phyloP scores from a whole-genome alignment of 176 grass and related monocot species.

The Elaeis guineensis region DNA sequence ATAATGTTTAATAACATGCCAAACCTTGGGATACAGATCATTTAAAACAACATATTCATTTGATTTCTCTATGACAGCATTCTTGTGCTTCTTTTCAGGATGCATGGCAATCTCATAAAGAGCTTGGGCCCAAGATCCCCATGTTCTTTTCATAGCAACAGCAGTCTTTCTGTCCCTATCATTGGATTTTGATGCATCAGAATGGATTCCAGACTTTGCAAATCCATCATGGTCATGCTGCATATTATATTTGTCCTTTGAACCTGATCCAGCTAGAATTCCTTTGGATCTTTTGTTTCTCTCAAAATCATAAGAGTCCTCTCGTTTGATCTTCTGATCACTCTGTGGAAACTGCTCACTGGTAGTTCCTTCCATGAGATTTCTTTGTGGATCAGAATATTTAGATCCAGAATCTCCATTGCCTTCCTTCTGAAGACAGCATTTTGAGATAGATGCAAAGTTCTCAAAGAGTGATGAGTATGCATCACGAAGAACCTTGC shows the following conservation, averaged over 20 bases:
- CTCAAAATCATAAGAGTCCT: constrained; percentile 22
- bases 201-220: background rate
- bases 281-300: constrained; percentile 70
- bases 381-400: no score
- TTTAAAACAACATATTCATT: constrained; percentile 64
- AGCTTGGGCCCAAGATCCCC: constrained; percentile 76
- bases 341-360: background rate
- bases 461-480: constrained; percentile 81
- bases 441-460: constrained; percentile 41
- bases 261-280: constrained; percentile 6
- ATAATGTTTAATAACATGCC: constrained; percentile 3
- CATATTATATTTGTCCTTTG: constrained; percentile 19
- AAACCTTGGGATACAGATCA: constrained; percentile 85
- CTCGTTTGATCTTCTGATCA: constrained; percentile 46
- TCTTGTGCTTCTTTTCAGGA: constrained; percentile 63
- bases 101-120: constrained; percentile 63
- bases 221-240: background rate
- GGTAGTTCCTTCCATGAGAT: background rate
- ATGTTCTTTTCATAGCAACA: constrained; percentile 30
- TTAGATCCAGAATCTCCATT: background rate
- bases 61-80: constrained; percentile 61
- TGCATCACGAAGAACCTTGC: constrained; percentile 64
- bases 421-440: constrained; percentile 18
- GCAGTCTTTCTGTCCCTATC: constrained; percentile 26
- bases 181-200: background rate